phyloP scores from a whole-genome alignment of 2,329 filamentous ascomycete species.

The Paraphaeosphaeria minitans region DNA sequence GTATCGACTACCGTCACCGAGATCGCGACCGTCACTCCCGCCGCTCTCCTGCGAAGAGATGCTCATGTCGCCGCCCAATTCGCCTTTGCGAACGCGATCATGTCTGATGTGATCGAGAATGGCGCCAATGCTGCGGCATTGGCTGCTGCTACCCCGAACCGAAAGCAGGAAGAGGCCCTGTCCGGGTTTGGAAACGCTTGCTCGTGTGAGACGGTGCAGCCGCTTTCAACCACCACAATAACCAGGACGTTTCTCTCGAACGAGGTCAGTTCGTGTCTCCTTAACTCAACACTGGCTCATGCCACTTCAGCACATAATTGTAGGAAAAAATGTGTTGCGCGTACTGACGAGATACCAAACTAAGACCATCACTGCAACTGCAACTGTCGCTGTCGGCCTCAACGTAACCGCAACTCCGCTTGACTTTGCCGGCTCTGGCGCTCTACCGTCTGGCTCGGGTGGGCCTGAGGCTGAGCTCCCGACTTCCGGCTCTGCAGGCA shows the following conservation, averaged over 20 bases:
- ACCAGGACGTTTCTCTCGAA: conserved; percentile 30
- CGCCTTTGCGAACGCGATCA: conserved; percentile 27
- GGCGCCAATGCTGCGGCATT: conserved; percentile 17
- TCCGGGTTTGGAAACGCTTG: conserved; percentile 36
- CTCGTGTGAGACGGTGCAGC: conserved; percentile 35
- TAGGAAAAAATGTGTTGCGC: conserved; percentile 20
- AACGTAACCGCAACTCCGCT: not conserved
- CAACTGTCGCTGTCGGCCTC: conserved; percentile 12
- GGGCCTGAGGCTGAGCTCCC: conserved; percentile 11
- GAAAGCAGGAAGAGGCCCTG: conserved; percentile 23
- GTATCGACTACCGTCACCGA: conserved; percentile 27
- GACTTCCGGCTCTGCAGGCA: not conserved
- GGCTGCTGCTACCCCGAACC: conserved; percentile 17
- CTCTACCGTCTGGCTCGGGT: conserved; percentile 1
- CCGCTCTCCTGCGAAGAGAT: conserved; percentile 20
- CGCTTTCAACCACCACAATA: conserved; percentile 34
- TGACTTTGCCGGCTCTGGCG: not conserved
- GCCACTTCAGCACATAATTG: conserved; percentile 20
- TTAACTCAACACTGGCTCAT: conserved; percentile 2
- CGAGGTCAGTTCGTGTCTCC: conserved; percentile 25
- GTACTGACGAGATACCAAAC: conserved; percentile 10
- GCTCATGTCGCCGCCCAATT: conserved; percentile 23
- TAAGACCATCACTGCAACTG: conserved; percentile 17
- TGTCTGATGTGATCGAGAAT: conserved; percentile 28
- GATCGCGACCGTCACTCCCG: conserved; percentile 27